Evolutionary conservation across 768 basidiomycete genomes (phyloP), one percentile per base, ranked within the genome.

Genomic region (Amanita brunnescens): DNA sequence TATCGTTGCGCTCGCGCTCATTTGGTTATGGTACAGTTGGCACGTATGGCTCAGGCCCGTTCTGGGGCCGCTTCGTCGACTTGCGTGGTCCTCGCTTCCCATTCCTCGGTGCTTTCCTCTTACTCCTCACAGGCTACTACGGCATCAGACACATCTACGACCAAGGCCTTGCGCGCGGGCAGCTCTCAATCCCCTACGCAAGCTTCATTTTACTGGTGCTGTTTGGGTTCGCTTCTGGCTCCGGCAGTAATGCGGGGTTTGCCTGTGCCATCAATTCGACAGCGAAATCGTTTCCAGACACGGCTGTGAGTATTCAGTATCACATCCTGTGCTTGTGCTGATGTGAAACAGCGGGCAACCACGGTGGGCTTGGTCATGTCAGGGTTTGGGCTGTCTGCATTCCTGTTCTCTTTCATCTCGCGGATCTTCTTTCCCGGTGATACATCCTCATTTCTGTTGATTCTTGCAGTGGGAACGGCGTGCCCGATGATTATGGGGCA

Each of bases 311-410:
- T 68, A n/a, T 7, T 37, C 47, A 16, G 13, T 10, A 21, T 29
- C 46, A n/a, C 5, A n/a, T 14, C 29, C 6, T 39, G 7, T n/a
- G 26, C 3, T 43, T 20, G 41, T 45, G n/a, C 39, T 35, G 37
- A 18, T 14, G 29, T n/a, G 32, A 42, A 29, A n/a, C 49, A 90
- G 85, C 76, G 91, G 16, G 91, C 84, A 9, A 81, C 81, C 0
- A 78, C 81, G 7, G 89, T 86, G 0, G 85, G 85, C 1, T 62
- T 91, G 7, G 91, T 93, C 30, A 66, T 92, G 16, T 89, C 90
- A 0, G 92, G 90, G 29, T 92, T 90, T 55, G 92, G 93, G 0
- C 78, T 97, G 13, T 92, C 90, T 0, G 93, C 93, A 0, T 95
- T 95, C 71, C 72, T 88, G 55, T 96, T 94, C 67, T 87, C 89